These are phyloP conservation scores for Leishmania martiniquensis DNA, from an alignment of 208 protist genomes.

Conservation along the genomic window DNA sequence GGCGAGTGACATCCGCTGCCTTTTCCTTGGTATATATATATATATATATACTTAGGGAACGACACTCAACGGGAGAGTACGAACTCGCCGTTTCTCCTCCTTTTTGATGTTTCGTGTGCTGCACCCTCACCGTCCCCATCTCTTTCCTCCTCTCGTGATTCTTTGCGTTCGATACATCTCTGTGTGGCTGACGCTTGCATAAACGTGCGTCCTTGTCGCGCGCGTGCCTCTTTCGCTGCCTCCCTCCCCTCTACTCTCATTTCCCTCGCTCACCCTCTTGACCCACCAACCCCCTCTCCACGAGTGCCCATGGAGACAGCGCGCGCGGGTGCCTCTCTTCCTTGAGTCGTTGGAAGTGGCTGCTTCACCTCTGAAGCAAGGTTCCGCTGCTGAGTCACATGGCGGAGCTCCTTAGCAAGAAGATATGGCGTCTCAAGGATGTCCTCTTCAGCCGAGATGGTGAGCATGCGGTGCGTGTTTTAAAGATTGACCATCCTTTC, in stretches of 20 bases:
- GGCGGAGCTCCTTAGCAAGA: conserved; percentile 52
- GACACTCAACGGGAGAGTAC: neutral
- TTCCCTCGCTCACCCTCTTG: neutral
- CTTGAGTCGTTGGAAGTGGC: neutral
- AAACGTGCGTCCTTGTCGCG: neutral
- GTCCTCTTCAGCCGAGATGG: conserved; percentile 60
- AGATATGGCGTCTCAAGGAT: conserved; percentile 80
- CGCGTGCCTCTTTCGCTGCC: neutral
- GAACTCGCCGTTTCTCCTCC: neutral
- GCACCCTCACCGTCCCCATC: neutral
- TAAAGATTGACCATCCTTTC: conserved; percentile 82
- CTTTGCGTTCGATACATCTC: neutral
- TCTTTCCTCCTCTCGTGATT: neutral
- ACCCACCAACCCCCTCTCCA: neutral
- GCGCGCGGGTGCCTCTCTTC: neutral
- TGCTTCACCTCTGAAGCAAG: neutral
- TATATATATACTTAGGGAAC: no score
- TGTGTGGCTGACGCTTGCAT: neutral
- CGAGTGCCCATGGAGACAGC: neutral
- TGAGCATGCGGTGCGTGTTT: conserved; percentile 64
- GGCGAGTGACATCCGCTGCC: neutral
- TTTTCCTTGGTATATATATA: no score
- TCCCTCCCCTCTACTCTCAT: neutral
- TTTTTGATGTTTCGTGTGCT: neutral
- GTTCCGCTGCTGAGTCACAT: conserved; percentile 11